Percentiles rank a stretch among this genome's conserved stretches.
Evolutionary conservation across 2,329 filamentous ascomycete genomes (phyloP).

Genomic region (Penicillium sp.): DNA sequence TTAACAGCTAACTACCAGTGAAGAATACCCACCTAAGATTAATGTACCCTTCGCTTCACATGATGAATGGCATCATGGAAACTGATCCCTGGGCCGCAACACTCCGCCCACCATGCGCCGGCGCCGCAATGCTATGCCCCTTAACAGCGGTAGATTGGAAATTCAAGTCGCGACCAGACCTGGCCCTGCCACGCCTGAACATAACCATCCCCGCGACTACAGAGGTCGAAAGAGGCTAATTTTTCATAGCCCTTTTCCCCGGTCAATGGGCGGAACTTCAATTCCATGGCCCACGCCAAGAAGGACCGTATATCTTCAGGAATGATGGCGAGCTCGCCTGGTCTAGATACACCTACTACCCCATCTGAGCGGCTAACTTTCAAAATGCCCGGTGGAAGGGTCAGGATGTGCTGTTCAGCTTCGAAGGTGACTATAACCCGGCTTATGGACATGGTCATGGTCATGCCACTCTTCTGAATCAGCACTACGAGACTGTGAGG

Average conservation of each 20-base stretch:
- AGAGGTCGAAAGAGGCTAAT: slow-evolving; percentile 42
- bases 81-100: slow-evolving; percentile 34
- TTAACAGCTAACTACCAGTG: slow-evolving; percentile 14
- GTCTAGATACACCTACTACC: slow-evolving; percentile 59
- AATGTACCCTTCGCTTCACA: slow-evolving; percentile 37
- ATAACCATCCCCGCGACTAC: slow-evolving; percentile 45
- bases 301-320: slow-evolving; percentile 60
- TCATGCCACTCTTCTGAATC: slow-evolving; percentile 57
- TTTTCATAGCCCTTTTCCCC: slow-evolving; percentile 46
- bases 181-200: slow-evolving; percentile 49
- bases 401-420: slow-evolving; percentile 57
- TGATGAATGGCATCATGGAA: slow-evolving; percentile 26
- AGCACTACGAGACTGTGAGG: slow-evolving; percentile 59
- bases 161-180: slow-evolving; percentile 53
- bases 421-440: slow-evolving; percentile 58
- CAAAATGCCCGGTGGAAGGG: slow-evolving; percentile 54
- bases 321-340: slow-evolving; percentile 61
- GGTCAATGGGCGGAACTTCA: slow-evolving; percentile 30
- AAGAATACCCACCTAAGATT: slow-evolving; percentile 34
- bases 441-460: slow-evolving; percentile 60
- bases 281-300: slow-evolving; percentile 50
- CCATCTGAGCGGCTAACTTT: slow-evolving; percentile 60
- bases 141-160: slow-evolving; percentile 49
- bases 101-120: slow-evolving; percentile 23
- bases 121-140: slow-evolving; percentile 24